Base-by-base conservation (phyloP, 2,329 filamentous ascomycete genomes). In the Nemania serpens region DNA sequence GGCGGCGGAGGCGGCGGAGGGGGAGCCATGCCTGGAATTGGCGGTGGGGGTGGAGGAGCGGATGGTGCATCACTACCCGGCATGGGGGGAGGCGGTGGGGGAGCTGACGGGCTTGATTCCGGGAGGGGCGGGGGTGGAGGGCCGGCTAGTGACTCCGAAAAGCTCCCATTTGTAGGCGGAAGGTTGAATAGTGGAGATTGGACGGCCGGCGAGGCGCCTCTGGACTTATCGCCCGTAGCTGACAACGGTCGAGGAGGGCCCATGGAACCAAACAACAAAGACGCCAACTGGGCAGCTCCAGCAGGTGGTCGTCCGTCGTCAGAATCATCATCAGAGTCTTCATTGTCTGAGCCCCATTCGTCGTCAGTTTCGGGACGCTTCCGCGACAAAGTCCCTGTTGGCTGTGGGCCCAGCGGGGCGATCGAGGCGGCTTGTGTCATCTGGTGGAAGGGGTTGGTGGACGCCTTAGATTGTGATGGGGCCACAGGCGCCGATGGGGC, bases 391-490 rank as follows among this genome's bases (percentile, higher is more conserved):
- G 78, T 77, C 15, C 75, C 78, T n/a, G 83, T 80, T 7, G 85
- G 80, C 60, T 78, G 79, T 67, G 76, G 74, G 48, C 73, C 75
- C 62, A 76, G 70, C 10, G 75, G 68, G 7, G 75, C 69, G 13
- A 75, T 74, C 25, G 80, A 56, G 33, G 76, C 75, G 33, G 78
- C 84, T 68, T 90, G 86, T 5, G 90, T 87, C 73, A 96, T 86
- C 58, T 93, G 90, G 75, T 96, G 91, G 87, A 98, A 99, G 4
- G 95, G 95, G 73, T 99, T 99, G 10, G 91, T 98, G n/a, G 91
- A 93, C 22, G 85, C 82, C 48, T 88, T 83, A 36, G 84, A 77
- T 67, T 70, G 80, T 22, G 68, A 72, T 48, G 74, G 73, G 29
- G 75, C 75, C 18, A 75, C 75, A 25, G 80, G 73, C 15, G 75